Conservation (phyloP, 345 rosid species). For the Euphorbia pulcherrima region DNA sequence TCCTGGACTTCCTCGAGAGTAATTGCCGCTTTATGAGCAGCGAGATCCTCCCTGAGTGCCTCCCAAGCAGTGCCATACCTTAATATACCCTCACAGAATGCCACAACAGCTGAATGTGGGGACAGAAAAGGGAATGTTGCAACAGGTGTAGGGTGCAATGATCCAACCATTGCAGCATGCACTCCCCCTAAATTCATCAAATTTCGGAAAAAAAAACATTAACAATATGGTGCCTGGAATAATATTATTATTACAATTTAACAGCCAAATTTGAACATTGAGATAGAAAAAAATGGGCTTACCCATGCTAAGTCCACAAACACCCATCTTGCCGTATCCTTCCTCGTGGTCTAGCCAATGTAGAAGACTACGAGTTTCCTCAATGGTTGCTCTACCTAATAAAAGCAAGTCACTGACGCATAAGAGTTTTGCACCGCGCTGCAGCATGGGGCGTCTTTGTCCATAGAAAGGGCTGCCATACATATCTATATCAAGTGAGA, state of each 20-base stretch:
- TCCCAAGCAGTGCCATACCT: conserved; percentile 98
- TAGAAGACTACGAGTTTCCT: conserved; percentile 86
- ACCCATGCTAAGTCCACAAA: conserved; percentile 99
- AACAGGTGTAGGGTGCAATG: conserved; percentile 91
- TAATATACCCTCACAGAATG: conserved; percentile 95
- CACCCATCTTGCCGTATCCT: conserved; percentile 93
- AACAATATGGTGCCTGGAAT: not conserved
- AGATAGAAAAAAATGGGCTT: conserved; percentile 21
- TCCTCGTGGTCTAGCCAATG: conserved; percentile 81
- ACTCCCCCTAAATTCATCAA: conserved; percentile 70
- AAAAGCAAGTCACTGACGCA: conserved; percentile 96
- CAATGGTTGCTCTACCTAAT: conserved; percentile 88
- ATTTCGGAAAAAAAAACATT: not conserved
- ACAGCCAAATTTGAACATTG: not conserved
- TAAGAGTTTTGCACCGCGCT: conserved; percentile 77
- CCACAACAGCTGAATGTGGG: conserved; percentile 98
- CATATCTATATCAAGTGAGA: conserved; percentile 31
- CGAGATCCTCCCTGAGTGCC: conserved; percentile 89
- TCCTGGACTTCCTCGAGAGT: conserved; percentile 93
- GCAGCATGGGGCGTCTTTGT: conserved; percentile 81
- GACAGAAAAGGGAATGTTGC: conserved; percentile 97
- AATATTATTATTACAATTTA: not conserved
- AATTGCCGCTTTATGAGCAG: conserved; percentile 56
- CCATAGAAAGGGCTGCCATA: conserved; percentile 94
- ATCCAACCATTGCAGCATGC: conserved; percentile 99